Percentiles rank a stretch among this genome's conserved stretches.
phyloP scores from a whole-genome alignment of 192 early-diverging fungal genomes.

The Phycomyces blakesleeanus region DNA sequence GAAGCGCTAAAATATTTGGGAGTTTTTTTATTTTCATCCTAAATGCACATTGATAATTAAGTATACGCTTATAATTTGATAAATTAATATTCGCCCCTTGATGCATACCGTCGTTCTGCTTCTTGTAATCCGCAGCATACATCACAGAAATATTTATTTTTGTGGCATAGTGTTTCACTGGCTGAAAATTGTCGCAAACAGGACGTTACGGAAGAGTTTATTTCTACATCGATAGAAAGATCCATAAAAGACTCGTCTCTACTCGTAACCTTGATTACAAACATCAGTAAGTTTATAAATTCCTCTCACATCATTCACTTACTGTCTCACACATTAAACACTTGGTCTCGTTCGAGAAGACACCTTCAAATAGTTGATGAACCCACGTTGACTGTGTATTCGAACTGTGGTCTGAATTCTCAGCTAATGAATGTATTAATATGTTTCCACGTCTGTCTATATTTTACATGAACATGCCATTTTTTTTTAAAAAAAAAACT shows the following conservation, averaged over 20 bases:
- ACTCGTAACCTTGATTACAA: conserved; percentile 66
- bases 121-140: conserved; percentile 92
- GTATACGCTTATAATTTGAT: no score
- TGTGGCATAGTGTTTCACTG: conserved; percentile 90
- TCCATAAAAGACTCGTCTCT: conserved; percentile 95
- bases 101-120: conserved; percentile 77
- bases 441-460: not conserved
- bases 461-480: no score
- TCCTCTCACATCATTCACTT: conserved; percentile 8
- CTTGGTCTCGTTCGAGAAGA: conserved; percentile 93
- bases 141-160: conserved; percentile 99
- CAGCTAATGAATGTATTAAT: not conserved
- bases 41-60: not conserved
- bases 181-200: conserved; percentile 97
- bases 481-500: no score
- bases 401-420: not conserved
- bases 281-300: not conserved
- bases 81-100: no score
- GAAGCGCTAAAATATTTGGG: conserved; percentile 93
- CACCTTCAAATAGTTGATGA: conserved; percentile 92
- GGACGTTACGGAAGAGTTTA: conserved; percentile 88
- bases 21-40: conserved; percentile 94
- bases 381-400: conserved; percentile 72
- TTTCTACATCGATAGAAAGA: conserved; percentile 94
- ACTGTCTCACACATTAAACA: conserved; percentile 96